These are phyloP conservation scores for Trichoderma koningii DNA, from an alignment of 2,329 filamentous ascomycete genomes.

Conservation along the genomic window DNA sequence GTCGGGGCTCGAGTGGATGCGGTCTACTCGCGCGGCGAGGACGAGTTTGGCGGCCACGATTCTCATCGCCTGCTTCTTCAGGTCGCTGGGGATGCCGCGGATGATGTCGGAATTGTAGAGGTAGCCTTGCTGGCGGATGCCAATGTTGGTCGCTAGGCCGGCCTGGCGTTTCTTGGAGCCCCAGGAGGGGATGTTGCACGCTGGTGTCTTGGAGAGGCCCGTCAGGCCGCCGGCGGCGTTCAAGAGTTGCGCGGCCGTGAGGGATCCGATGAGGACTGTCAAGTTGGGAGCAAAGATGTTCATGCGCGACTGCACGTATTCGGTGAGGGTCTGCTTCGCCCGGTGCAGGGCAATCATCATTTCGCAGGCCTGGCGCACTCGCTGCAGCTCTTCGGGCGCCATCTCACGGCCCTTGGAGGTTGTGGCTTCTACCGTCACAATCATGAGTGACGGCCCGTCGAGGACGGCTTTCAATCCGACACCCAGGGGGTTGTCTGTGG, in stretches of 20 bases:
- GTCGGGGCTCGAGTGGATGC: slow-evolving; percentile 77
- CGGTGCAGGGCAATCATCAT: slow-evolving; percentile 86
- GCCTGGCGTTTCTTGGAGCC: slow-evolving; percentile 85
- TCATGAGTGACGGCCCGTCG: slow-evolving; percentile 89
- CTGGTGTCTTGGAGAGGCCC: slow-evolving; percentile 85
- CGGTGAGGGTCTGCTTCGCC: slow-evolving; percentile 82
- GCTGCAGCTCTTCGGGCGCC: slow-evolving; percentile 70
- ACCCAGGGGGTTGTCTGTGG: slow-evolving; percentile 75
- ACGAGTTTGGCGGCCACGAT: slow-evolving; percentile 93
- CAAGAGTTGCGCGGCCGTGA: slow-evolving; percentile 94
- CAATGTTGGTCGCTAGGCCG: slow-evolving; percentile 89
- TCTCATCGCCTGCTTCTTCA: slow-evolving; percentile 91
- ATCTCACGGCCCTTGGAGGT: slow-evolving; percentile 82
- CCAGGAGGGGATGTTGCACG: slow-evolving; percentile 88
- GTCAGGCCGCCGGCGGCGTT: slow-evolving; percentile 89
- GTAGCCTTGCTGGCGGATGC: slow-evolving; percentile 87
- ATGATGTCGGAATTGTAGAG: slow-evolving; percentile 92
- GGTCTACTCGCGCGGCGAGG: slow-evolving; percentile 88
- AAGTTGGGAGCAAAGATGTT: slow-evolving; percentile 93
- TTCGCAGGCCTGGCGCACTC: slow-evolving; percentile 76
- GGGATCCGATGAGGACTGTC: slow-evolving; percentile 83
- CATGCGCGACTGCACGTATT: slow-evolving; percentile 97
- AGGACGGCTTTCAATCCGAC: slow-evolving; percentile 76
- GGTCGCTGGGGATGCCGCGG: slow-evolving; percentile 76
- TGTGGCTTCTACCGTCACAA: slow-evolving; percentile 91